phyloP scores from a whole-genome alignment of 2,329 filamentous ascomycete species.

The Pseudogymnoascus sp. region DNA sequence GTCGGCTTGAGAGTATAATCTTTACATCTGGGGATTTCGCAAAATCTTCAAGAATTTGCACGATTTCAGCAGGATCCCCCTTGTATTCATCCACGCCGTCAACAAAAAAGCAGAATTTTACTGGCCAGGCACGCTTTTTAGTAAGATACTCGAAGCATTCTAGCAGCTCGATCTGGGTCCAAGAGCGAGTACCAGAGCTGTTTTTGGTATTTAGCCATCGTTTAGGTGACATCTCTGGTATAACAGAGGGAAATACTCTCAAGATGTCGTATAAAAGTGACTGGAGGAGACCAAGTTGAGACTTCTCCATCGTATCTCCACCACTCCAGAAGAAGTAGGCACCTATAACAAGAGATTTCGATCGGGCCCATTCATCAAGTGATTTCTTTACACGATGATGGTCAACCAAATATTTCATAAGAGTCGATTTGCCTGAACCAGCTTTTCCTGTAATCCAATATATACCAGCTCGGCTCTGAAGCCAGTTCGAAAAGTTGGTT shows the following conservation, averaged over 20 bases:
- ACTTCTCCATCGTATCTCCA: conserved; percentile 22
- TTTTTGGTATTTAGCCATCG: background rate
- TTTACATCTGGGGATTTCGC: conserved; percentile 12
- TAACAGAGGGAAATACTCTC: background rate
- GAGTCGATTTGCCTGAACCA: conserved; percentile 40
- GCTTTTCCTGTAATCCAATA: conserved; percentile 37
- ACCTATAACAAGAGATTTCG: conserved; percentile 22
- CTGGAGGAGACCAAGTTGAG: background rate
- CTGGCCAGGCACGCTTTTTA: conserved; percentile 2
- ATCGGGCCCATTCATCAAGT: conserved; percentile 25
- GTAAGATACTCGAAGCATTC: conserved; percentile 1
- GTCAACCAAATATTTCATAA: conserved; percentile 34
- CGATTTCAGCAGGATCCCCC: conserved; percentile 7
- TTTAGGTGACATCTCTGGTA: background rate
- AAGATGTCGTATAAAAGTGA: background rate
- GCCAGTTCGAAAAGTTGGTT: conserved; percentile 21
- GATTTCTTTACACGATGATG: conserved; percentile 17
- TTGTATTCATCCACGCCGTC: conserved; percentile 21
- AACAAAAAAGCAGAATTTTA: conserved; percentile 16
- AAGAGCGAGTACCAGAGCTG: background rate
- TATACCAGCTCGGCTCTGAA: conserved; percentile 22
- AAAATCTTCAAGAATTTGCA: conserved; percentile 4
- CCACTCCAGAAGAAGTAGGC: conserved; percentile 42
- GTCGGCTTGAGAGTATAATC: conserved; percentile 16
- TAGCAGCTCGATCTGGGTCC: conserved; percentile 11